phyloP scores from a whole-genome alignment of 805 yeast genomes.

The Candida railenensis region DNA sequence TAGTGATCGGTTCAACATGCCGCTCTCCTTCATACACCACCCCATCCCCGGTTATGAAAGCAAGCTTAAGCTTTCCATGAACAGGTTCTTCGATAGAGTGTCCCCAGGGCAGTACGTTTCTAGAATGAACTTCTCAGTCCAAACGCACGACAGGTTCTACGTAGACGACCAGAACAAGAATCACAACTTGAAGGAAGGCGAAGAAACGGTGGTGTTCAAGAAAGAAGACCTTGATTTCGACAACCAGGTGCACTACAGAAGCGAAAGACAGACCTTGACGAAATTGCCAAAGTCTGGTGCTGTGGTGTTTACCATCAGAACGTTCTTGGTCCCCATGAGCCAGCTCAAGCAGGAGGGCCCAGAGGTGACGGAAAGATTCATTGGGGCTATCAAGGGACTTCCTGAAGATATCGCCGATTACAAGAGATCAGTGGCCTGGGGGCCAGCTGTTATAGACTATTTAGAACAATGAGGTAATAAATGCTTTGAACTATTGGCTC shows the following conservation, averaged over 20 bases:
- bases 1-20: conserved; percentile 32
- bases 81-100: conserved; percentile 36
- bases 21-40: conserved; percentile 36
- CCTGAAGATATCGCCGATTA: conserved; percentile 59
- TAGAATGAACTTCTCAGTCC: conserved; percentile 41
- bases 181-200: conserved; percentile 28
- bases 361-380: conserved; percentile 48
- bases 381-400: conserved; percentile 63
- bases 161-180: conserved; percentile 43
- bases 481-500: too few species aligned
- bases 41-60: conserved; percentile 43
- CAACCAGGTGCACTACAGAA: conserved; percentile 38
- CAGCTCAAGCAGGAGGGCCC: conserved; percentile 28
- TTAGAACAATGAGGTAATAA: conserved; percentile 9
- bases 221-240: conserved; percentile 36
- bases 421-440: conserved; percentile 68
- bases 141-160: conserved; percentile 32
- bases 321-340: conserved; percentile 37
- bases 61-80: conserved; percentile 40
- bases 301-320: conserved; percentile 39
- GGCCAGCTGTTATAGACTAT: conserved; percentile 53
- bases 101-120: conserved; percentile 38
- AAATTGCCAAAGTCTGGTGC: conserved; percentile 39
- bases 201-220: conserved; percentile 22
- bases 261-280: conserved; percentile 42